phyloP scores from a whole-genome alignment of 768 basidiomycete genomes.

The Mrakia blollopis region DNA sequence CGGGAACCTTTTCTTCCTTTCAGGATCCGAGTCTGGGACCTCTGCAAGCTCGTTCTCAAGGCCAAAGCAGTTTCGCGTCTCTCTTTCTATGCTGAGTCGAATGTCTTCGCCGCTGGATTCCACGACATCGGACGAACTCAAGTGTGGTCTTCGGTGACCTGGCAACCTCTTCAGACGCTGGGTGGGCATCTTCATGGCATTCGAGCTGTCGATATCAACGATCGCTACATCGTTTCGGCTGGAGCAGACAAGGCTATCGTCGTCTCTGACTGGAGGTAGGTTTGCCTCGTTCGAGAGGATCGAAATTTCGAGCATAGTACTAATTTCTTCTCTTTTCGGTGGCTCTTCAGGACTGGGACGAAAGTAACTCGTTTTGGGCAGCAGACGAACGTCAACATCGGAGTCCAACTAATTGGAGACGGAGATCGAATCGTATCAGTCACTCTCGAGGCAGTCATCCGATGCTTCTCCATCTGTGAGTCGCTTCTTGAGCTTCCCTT shows the following conservation, averaged over 20 bases:
- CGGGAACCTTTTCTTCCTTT: not conserved
- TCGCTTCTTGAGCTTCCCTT: slow-evolving; percentile 25
- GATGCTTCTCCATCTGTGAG: slow-evolving; percentile 86
- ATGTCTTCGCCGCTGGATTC: slow-evolving; percentile 88
- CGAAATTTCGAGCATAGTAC: not conserved
- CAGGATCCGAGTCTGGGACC: slow-evolving; percentile 80
- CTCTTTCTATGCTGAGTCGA: slow-evolving; percentile 76
- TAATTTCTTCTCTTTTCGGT: not conserved
- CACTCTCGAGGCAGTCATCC: slow-evolving; percentile 84
- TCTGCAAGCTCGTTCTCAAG: slow-evolving; percentile 47
- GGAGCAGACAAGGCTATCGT: slow-evolving; percentile 67
- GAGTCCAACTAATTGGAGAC: slow-evolving; percentile 74
- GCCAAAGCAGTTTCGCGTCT: slow-evolving; percentile 80
- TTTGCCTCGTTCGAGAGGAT: not conserved
- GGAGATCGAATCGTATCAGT: slow-evolving; percentile 76
- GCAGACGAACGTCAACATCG: slow-evolving; percentile 86
- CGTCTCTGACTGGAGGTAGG: slow-evolving; percentile 50
- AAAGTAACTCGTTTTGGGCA: slow-evolving; percentile 89
- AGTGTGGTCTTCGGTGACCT: slow-evolving; percentile 78
- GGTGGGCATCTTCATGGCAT: slow-evolving; percentile 73
- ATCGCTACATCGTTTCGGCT: slow-evolving; percentile 79
- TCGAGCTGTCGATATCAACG: slow-evolving; percentile 78
- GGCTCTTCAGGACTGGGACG: slow-evolving; percentile 57
- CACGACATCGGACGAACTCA: slow-evolving; percentile 90
- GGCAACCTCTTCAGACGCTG: slow-evolving; percentile 39